Conservation (phyloP, 495 filamentous ascomycete species). For the Neurospora sp. region DNA sequence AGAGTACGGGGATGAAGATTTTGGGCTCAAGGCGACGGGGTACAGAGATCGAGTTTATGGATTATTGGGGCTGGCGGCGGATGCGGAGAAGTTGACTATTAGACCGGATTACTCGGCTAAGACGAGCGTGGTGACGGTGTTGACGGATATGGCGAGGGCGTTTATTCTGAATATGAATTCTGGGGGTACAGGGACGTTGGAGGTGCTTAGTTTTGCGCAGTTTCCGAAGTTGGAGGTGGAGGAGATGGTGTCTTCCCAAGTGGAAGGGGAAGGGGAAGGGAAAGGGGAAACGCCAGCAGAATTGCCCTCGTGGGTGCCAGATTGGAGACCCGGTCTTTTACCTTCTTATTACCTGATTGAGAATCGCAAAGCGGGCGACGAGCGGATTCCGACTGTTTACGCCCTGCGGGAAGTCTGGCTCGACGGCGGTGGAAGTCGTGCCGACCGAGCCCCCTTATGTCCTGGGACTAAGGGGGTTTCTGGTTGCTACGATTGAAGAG, state of each 20-base stretch:
- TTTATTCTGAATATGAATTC: background rate
- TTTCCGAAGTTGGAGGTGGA: conserved; percentile 1
- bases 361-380: background rate
- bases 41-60: conserved; percentile 4
- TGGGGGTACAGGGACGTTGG: background rate
- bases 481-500: conserved; percentile 4
- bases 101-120: background rate
- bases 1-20: background rate
- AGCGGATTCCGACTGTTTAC: background rate
- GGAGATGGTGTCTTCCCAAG: background rate
- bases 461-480: background rate
- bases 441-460: background rate
- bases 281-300: background rate
- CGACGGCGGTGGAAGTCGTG: background rate
- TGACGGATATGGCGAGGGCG: conserved; percentile 3
- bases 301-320: conserved; percentile 10
- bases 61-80: conserved; percentile 3
- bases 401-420: background rate
- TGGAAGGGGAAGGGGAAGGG: background rate
- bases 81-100: conserved; percentile 7
- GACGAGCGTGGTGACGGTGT: background rate
- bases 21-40: background rate
- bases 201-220: conserved; percentile 2
- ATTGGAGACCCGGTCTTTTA: background rate
- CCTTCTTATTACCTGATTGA: conserved; percentile 3